Conservation (phyloP, 768 basidiomycete species). For the Suillus subluteus region DNA sequence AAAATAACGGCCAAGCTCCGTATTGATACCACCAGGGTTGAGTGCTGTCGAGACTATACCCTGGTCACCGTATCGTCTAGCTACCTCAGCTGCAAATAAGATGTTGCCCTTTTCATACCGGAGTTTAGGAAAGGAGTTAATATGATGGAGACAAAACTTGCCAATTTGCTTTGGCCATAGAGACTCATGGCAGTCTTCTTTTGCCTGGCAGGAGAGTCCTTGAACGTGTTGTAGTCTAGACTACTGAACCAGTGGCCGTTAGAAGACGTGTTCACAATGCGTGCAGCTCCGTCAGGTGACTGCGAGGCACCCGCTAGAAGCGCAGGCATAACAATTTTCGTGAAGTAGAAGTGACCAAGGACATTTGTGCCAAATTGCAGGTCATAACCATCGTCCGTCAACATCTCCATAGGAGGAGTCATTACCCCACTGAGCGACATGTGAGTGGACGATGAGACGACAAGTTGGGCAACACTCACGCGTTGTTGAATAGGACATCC, state of each 20-base stretch:
- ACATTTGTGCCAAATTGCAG: conserved; percentile 30
- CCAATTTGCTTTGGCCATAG: conserved; percentile 39
- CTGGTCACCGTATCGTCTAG: conserved; percentile 43
- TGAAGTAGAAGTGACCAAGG: conserved; percentile 13
- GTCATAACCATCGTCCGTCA: conserved; percentile 31
- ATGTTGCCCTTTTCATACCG: conserved; percentile 42
- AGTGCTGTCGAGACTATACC: conserved; percentile 48
- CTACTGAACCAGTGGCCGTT: conserved; percentile 24
- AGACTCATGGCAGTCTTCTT: conserved; percentile 2
- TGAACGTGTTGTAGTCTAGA: conserved; percentile 32
- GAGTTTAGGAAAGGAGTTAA: background rate
- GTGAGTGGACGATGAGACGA: background rate
- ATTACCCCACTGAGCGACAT: background rate
- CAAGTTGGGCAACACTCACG: conserved; percentile 24
- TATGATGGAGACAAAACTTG: conserved; percentile 12
- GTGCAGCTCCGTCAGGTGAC: conserved; percentile 34
- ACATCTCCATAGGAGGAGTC: conserved; percentile 30
- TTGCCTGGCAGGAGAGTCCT: conserved; percentile 29
- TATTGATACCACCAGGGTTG: conserved; percentile 41
- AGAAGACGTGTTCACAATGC: conserved; percentile 41
- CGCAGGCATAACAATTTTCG: conserved; percentile 36
- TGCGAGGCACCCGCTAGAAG: conserved; percentile 34
- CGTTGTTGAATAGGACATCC: conserved; percentile 36
- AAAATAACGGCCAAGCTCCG: conserved; percentile 28
- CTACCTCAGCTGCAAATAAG: conserved; percentile 46